Evolutionary conservation across 1,284 basidiomycete species (phyloP), one percentile per base, ranked within the genome.

Genomic region (Leccinum solheimii): DNA sequence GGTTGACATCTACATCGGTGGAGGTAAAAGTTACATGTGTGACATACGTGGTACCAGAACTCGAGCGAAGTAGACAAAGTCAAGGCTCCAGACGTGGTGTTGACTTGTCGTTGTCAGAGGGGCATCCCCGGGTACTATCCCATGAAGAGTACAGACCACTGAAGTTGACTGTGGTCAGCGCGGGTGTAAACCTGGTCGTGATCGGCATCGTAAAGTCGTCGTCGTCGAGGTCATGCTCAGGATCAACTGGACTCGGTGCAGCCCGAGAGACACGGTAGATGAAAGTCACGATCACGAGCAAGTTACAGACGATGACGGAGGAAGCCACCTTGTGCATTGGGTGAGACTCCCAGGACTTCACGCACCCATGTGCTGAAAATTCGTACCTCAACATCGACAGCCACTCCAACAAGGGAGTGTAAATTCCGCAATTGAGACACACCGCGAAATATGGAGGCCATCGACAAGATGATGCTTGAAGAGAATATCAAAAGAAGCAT

Each of bases 361-460:
- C 11, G 27, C 48, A 21, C 8, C 14, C 2, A 53, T 21, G 9
- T 26, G 10, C 30, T 19, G 16, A 21, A 32, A 13, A 48, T 8
- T 21, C 58, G 40, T 61, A 74, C 72, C 69, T 68, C 61, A 5
- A 69, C 23, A 56, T 72, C 63, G 11, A 54, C 45, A 3, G 65
- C 64, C n/a, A 66, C 6, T 19, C 48, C 48, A 32, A 55, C 6
- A 16, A 70, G 52, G 10, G 63, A 65, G 1, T 2, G 1, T 16
- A 69, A 27, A 16, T 11, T 6, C 53, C 27, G 19, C 1, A 72
- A 13, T 32, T 73, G 70, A 58, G 26, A 50, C 43, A 61, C 49
- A 13, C 50, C 64, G 30, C 72, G 72, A 36, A 70, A 53, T 55
- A 74, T 45, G 4, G 66, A 68, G 36, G 55, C 43, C 16, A 59